Base-by-base conservation (phyloP, 805 yeast species). In the Kodamaea neixiangensis region DNA sequence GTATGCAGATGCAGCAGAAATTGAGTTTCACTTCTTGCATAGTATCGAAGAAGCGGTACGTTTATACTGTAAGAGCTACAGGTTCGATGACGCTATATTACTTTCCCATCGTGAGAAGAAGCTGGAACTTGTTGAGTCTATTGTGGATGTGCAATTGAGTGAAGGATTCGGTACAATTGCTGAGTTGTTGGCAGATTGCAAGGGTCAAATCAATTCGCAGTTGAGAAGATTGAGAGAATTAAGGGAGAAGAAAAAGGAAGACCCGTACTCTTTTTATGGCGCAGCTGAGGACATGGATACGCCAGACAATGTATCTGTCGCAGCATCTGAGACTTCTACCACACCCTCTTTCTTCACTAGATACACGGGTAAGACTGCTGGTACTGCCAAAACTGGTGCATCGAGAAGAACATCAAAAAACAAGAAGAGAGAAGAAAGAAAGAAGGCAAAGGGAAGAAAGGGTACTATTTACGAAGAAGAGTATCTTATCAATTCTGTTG, bases 381-480 rank as follows among this genome's bases (percentile, higher is more conserved):
- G 97, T 19, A 94, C 99, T 2, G 98, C 98, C 3, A 87, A 88
- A 64, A 94, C 99, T 0, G 97, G 98, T 22, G 97, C 94, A 2
- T 86, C 97, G 0, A 81, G 99, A 68, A 81, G 87, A 62, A 92
- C 99, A 0, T 81, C 96, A 5, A 94, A 94, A 72, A 94, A 94
- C 68, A 82, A 85, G 57, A 88, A 97, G 66, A 82, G 99, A 58
- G 97, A 93, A 69, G 99, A 93, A 65, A 82, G 99, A 61, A 94
- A 94, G 73, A 81, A 84, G 53, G 99, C 99, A 1, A 83, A 96
- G 60, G 99, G 99, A 53, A 90, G 96, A 75, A 94, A 94, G 73
- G 98, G 98, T 44, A 93, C 97, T 5, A 87, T 94, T 17, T 94
- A 94, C 63, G 99, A 94, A 68, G 99, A 94, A 66, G 98, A 94